These are phyloP conservation scores for Postia placenta DNA, from an alignment of 768 basidiomycete species.

Conservation along the genomic window DNA sequence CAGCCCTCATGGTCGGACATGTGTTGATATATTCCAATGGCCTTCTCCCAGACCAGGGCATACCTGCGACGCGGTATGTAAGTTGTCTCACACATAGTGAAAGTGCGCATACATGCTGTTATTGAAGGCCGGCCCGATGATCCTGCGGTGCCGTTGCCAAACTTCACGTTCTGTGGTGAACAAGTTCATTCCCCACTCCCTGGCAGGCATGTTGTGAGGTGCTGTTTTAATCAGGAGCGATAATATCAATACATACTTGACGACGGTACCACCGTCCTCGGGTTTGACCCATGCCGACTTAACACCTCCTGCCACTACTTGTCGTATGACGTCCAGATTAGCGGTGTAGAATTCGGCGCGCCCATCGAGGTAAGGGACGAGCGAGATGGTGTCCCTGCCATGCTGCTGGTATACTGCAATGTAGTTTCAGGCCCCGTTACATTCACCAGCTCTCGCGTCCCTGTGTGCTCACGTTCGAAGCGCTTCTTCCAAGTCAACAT, in stretches of 20 bases:
- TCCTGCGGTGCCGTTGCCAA: conserved; percentile 18
- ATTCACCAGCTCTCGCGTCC: no score
- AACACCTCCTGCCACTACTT: conserved; percentile 10
- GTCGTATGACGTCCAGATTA: conserved; percentile 12
- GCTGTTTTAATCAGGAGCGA: not conserved
- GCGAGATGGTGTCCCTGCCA: conserved; percentile 6
- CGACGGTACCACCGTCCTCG: conserved; percentile 1
- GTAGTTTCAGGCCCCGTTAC: no score
- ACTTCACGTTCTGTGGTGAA: conserved; percentile 9
- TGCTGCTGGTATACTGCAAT: conserved; percentile 7
- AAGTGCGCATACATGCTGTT: conserved; percentile 1
- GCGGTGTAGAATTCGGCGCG: conserved; percentile 6
- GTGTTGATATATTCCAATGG: conserved; percentile 13
- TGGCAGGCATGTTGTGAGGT: not conserved
- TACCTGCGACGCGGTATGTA: conserved; percentile 12
- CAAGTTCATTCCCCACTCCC: conserved; percentile 14
- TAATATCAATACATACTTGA: not conserved
- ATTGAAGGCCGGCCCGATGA: conserved; percentile 20
- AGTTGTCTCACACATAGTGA: not conserved
- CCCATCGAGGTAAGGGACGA: conserved; percentile 10
- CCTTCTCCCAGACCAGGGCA: conserved; percentile 16
- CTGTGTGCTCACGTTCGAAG: not conserved
- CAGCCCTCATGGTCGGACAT: conserved; percentile 12
- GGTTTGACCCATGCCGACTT: conserved; percentile 14
- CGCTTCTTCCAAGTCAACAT: not conserved